These are phyloP conservation scores for Cyclotella atomus DNA, from an alignment of 108 stramenopile genomes.

Conservation along the genomic window DNA sequence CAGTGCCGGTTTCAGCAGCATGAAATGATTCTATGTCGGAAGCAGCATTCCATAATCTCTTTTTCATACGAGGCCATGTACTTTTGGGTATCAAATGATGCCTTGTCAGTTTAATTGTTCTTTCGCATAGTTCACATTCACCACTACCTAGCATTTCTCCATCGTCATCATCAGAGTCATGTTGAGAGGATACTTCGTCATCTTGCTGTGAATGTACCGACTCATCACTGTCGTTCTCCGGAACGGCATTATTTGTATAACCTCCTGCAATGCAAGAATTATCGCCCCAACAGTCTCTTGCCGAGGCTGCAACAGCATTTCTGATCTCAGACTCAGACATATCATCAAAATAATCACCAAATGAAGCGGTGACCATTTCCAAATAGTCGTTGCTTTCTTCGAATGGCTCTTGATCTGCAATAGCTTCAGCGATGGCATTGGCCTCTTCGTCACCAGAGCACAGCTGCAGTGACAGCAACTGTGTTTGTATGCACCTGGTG, in stretches of 20 bases:
- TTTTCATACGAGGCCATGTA: conserved; percentile 65
- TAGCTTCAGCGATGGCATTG: conserved; percentile 8
- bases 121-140: conserved; percentile 81
- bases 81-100: conserved; percentile 76
- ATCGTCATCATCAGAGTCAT: conserved; percentile 35
- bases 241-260: no score
- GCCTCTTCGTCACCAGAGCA: conserved; percentile 31
- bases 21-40: conserved; percentile 30
- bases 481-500: background rate
- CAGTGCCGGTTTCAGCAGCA: conserved; percentile 7
- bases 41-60: conserved; percentile 58
- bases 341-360: conserved; percentile 28
- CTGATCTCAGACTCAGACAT: conserved; percentile 6
- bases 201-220: conserved; percentile 14
- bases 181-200: conserved; percentile 18
- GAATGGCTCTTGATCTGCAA: conserved; percentile 2
- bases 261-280: background rate
- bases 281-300: conserved; percentile 17
- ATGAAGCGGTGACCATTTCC: background rate
- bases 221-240: background rate
- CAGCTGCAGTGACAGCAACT: background rate
- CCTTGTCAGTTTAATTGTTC: conserved; percentile 63
- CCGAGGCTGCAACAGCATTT: background rate
- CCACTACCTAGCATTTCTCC: conserved; percentile 56
- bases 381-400: conserved; percentile 4